Evolutionary conservation across 176 grass and related monocot genomes (phyloP).

Genomic region (Carex myosuroides): DNA sequence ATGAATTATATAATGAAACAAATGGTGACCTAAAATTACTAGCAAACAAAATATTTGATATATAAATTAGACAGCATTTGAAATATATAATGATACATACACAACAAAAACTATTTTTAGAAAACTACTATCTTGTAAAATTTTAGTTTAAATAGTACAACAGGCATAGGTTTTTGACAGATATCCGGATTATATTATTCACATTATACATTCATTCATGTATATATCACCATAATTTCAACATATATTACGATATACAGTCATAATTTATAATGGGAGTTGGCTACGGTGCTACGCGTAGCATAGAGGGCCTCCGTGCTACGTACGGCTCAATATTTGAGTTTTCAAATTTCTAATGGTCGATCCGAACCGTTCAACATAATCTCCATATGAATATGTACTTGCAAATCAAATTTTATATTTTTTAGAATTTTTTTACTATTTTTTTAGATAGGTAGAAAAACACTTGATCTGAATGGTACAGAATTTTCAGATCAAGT

Average conservation of each 20-base stretch:
- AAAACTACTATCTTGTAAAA: background rate
- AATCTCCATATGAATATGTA: no score
- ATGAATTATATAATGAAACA: background rate
- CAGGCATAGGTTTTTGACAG: background rate
- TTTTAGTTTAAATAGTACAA: background rate
- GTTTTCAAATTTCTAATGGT: no score
- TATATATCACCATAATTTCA: no score
- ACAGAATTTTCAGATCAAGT: no score
- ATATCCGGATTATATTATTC: background rate
- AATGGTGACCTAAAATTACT: background rate
- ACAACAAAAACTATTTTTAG: background rate
- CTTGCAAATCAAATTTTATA: no score
- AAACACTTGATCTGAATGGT: no score
- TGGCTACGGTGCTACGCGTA: no score
- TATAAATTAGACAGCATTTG: background rate
- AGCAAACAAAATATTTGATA: background rate
- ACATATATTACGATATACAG: background rate
- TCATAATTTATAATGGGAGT: background rate
- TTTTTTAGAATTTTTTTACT: no score
- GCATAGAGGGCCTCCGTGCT: no score
- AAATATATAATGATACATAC: background rate
- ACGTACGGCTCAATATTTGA: no score
- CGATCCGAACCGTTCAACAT: no score
- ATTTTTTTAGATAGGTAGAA: no score
- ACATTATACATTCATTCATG: background rate